These are phyloP conservation scores for Coemansia sp. DNA, from an alignment of 192 early-diverging fungal species.

Conservation along the genomic window DNA sequence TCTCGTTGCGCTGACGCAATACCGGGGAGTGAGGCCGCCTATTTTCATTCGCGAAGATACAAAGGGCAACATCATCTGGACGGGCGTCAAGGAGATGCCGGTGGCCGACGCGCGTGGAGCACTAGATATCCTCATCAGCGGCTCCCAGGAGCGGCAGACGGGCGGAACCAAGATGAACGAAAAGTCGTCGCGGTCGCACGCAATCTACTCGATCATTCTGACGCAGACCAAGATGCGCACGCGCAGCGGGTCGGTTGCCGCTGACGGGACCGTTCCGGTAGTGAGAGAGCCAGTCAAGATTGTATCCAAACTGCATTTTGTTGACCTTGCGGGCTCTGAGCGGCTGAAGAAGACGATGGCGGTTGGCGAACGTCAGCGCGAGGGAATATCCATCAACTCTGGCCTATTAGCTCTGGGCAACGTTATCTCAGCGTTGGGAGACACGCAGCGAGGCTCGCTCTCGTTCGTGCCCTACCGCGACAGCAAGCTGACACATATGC, in stretches of 20 bases:
- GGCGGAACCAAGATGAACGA: conserved; percentile 98
- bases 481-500: conserved; percentile 92
- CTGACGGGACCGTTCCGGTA: conserved; percentile 17
- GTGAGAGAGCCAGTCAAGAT: conserved; percentile 59
- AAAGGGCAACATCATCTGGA: conserved; percentile 84
- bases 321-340: conserved; percentile 98
- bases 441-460: conserved; percentile 57
- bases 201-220: conserved; percentile 92
- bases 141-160: conserved; percentile 79
- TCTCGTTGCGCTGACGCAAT: conserved; percentile 68
- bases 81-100: conserved; percentile 75
- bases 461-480: conserved; percentile 95
- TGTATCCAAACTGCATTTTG: conserved; percentile 95
- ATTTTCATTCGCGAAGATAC: conserved; percentile 83
- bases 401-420: conserved; percentile 95
- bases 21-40: conserved; percentile 58
- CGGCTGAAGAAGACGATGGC: conserved; percentile 91
- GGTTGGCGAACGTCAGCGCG: conserved; percentile 87
- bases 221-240: conserved; percentile 64
- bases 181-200: conserved; percentile 91
- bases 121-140: conserved; percentile 65
- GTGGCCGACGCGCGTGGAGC: conserved; percentile 74
- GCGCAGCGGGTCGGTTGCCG: not conserved
- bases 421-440: conserved; percentile 96
- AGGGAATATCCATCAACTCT: conserved; percentile 97